phyloP scores from a whole-genome alignment of 208 protist species.

The Angomonas deanei region DNA sequence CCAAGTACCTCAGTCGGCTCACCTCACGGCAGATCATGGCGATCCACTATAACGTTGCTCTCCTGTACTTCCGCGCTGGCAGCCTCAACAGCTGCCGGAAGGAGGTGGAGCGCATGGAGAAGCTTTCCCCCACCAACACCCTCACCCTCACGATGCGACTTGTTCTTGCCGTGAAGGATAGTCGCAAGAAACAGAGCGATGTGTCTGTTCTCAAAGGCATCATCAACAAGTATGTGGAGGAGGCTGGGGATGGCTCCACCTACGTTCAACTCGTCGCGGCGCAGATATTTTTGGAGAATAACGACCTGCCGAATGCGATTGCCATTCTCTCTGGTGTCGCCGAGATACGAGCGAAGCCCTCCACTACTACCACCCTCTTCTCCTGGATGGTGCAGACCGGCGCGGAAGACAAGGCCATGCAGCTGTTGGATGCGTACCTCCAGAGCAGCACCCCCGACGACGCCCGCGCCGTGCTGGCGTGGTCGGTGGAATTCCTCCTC shows the following conservation, averaged over 20 bases:
- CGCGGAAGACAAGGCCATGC: constrained; percentile 19
- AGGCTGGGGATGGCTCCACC: not conserved
- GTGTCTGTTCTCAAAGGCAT: constrained; percentile 15
- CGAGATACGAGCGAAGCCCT: constrained; percentile 27
- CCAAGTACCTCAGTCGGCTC: constrained; percentile 43
- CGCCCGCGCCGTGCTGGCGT: constrained; percentile 45
- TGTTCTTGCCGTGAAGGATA: constrained; percentile 47
- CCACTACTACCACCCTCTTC: constrained; percentile 43
- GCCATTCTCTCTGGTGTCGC: constrained; percentile 26
- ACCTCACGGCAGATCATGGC: constrained; percentile 58
- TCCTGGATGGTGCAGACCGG: constrained; percentile 56
- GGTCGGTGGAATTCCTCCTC: constrained; percentile 57
- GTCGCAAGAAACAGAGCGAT: constrained; percentile 48
- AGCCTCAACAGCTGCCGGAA: constrained; percentile 49
- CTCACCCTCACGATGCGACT: constrained; percentile 67
- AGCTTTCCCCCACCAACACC: constrained; percentile 49
- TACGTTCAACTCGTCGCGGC: constrained; percentile 44
- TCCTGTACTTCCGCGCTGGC: constrained; percentile 61
- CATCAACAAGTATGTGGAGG: constrained; percentile 12
- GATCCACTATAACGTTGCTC: constrained; percentile 82
- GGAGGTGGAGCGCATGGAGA: constrained; percentile 57
- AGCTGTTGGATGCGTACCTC: constrained; percentile 31
- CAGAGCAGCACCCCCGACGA: not conserved
- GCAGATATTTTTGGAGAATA: constrained; percentile 73
- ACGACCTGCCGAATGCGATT: constrained; percentile 51